phyloP scores from a whole-genome alignment of 306 rosid species.

The Lotus japonicus region DNA sequence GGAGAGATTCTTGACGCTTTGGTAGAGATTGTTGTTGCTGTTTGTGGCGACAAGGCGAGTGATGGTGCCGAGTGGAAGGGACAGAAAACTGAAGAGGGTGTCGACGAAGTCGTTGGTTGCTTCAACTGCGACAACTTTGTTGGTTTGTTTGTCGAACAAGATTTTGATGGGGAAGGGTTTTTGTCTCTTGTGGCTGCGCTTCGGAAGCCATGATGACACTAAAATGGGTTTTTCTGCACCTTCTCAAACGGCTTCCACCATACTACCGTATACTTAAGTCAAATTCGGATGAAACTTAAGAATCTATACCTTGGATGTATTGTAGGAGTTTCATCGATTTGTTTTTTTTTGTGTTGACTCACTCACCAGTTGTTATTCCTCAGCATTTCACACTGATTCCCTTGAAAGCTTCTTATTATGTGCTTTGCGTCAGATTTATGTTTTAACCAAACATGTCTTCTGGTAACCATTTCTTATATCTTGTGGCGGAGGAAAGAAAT shows the following conservation, averaged over 20 bases:
- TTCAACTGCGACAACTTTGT: slow-evolving; percentile 6
- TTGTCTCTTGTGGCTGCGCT: neutral
- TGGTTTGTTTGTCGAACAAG: neutral
- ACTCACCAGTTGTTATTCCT: slow-evolving; percentile 16
- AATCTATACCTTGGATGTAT: slow-evolving; percentile 39
- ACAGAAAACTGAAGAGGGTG: slow-evolving; percentile 27
- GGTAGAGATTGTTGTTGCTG: slow-evolving; percentile 11
- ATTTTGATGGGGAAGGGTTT: slow-evolving; percentile 7
- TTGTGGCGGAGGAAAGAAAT: slow-evolving; percentile 1
- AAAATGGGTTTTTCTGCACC: no score
- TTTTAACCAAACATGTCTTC: neutral
- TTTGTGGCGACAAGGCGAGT: neutral
- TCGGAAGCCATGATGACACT: slow-evolving; percentile 20
- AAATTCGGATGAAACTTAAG: no score
- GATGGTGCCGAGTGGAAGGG: slow-evolving; percentile 27
- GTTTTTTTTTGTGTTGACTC: slow-evolving; percentile 4
- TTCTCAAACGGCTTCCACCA: no score
- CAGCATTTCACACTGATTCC: slow-evolving; percentile 14
- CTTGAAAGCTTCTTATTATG: neutral
- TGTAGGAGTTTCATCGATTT: neutral
- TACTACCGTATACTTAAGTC: no score
- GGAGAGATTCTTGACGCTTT: slow-evolving; percentile 2
- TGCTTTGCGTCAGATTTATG: slow-evolving; percentile 12
- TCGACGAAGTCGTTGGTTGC: slow-evolving; percentile 17
- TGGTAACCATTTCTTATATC: slow-evolving; percentile 2